phyloP scores from a whole-genome alignment of 768 basidiomycete genomes.

The Lactarius quietus region DNA sequence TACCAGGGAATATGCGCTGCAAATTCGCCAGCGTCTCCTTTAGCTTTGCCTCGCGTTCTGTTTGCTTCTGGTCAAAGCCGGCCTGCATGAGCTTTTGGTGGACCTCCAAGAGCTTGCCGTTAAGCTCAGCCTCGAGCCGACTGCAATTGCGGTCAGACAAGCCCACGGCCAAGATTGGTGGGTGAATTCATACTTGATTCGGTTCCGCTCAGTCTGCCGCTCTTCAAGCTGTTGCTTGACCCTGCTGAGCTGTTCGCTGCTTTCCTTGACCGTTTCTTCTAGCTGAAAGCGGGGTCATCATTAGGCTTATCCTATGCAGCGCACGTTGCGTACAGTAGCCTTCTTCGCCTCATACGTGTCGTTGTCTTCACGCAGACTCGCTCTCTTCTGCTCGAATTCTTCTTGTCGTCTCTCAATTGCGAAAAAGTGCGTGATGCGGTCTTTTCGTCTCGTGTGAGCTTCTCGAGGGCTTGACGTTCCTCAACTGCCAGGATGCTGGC shows the following conservation, averaged over 20 bases:
- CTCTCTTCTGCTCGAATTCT: conserved; percentile 55
- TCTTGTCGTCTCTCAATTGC: conserved; percentile 65
- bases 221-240: conserved; percentile 80
- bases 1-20: conserved; percentile 88
- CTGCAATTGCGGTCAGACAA: conserved; percentile 38
- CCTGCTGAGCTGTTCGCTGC: conserved; percentile 58
- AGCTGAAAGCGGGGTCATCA: conserved; percentile 39
- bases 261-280: conserved; percentile 52
- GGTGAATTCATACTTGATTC: conserved; percentile 58
- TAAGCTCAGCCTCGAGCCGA: conserved; percentile 85
- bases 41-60: conserved; percentile 74
- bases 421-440: conserved; percentile 58
- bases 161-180: background rate
- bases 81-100: conserved; percentile 86
- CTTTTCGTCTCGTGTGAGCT: conserved; percentile 79
- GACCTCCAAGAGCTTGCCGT: conserved; percentile 83
- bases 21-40: conserved; percentile 84
- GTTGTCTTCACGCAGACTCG: conserved; percentile 54
- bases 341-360: conserved; percentile 47
- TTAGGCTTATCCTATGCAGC: background rate
- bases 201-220: conserved; percentile 75
- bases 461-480: conserved; percentile 84
- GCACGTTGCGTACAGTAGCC: conserved; percentile 46
- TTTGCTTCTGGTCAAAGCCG: conserved; percentile 83
- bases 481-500: conserved; percentile 78